phyloP scores from a whole-genome alignment of 148 eudicot genomes.

The Drosera capensis region DNA sequence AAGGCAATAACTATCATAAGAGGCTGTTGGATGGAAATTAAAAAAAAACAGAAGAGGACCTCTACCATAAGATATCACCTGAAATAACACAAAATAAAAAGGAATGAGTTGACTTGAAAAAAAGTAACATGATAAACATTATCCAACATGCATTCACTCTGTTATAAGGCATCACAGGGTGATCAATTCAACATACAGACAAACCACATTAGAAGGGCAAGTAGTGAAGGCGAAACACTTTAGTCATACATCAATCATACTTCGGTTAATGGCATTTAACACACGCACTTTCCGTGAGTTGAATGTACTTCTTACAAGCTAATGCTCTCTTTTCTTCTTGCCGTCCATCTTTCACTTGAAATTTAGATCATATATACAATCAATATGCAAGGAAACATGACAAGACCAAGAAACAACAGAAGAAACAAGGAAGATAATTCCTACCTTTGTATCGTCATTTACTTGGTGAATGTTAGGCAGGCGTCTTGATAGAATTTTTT shows the following conservation, averaged over 20 bases:
- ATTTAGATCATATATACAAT: conserved; percentile 1
- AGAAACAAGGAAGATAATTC: not conserved
- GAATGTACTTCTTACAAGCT: too few relatives aligned
- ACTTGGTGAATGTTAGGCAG: conserved; percentile 70
- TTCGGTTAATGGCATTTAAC: too few relatives aligned
- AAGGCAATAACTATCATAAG: conserved; percentile 52
- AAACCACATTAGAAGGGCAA: too few relatives aligned
- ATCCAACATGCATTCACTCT: not conserved
- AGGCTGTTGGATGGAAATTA: conserved; percentile 73
- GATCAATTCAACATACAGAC: too few relatives aligned
- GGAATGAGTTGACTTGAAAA: not conserved
- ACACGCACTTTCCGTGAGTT: too few relatives aligned
- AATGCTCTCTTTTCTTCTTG: not conserved
- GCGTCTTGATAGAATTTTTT: conserved; percentile 59
- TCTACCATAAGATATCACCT: conserved; percentile 80
- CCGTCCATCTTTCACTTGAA: not conserved
- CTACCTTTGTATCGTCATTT: conserved; percentile 63
- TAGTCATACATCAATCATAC: too few relatives aligned
- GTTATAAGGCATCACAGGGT: too few relatives aligned
- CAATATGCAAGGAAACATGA: not conserved
- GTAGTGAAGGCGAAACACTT: too few relatives aligned
- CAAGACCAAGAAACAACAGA: not conserved
- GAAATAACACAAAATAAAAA: conserved; percentile 4
- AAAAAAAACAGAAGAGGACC: conserved; percentile 78
- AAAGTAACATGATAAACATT: not conserved